phyloP scores from a whole-genome alignment of 1,139 yeast species.

The Geotrichum europaeum region DNA sequence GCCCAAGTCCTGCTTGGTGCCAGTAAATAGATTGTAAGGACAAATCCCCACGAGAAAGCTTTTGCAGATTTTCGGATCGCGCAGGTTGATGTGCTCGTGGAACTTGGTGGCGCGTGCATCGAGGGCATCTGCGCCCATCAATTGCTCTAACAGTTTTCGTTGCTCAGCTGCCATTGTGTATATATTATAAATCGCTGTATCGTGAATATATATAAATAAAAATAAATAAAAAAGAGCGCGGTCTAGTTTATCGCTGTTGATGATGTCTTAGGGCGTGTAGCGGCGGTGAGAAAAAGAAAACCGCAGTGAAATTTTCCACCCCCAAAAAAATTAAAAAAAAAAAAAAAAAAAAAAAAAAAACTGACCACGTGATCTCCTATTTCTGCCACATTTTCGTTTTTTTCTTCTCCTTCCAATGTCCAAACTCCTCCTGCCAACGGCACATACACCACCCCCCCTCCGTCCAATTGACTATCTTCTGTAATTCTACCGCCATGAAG shows the following conservation, averaged over 20 bases:
- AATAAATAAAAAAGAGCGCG: not conserved
- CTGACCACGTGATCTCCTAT: not conserved
- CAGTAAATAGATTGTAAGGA: conserved; percentile 76
- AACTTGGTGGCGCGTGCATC: conserved; percentile 33
- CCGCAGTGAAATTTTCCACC: not conserved
- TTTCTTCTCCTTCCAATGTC: not conserved
- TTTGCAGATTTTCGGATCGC: conserved; percentile 69
- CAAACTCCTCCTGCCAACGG: not conserved
- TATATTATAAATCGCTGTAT: not conserved
- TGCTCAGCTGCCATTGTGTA: conserved; percentile 59
- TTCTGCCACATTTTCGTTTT: not conserved
- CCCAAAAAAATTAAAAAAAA: no score
- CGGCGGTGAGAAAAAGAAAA: not conserved
- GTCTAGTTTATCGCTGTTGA: not conserved
- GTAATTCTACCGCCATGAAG: not conserved
- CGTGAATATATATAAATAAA: not conserved
- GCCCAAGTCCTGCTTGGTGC: conserved; percentile 81
- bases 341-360: not conserved
- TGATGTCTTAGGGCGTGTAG: not conserved
- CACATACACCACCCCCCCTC: not conserved
- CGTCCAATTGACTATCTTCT: not conserved
- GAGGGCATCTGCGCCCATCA: conserved; percentile 61
- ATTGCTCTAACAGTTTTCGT: conserved; percentile 66
- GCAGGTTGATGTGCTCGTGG: conserved; percentile 36
- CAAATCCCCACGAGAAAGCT: conserved; percentile 82